These are phyloP conservation scores for Candida xiaguanensis DNA, from an alignment of 805 yeast genomes.

Conservation along the genomic window DNA sequence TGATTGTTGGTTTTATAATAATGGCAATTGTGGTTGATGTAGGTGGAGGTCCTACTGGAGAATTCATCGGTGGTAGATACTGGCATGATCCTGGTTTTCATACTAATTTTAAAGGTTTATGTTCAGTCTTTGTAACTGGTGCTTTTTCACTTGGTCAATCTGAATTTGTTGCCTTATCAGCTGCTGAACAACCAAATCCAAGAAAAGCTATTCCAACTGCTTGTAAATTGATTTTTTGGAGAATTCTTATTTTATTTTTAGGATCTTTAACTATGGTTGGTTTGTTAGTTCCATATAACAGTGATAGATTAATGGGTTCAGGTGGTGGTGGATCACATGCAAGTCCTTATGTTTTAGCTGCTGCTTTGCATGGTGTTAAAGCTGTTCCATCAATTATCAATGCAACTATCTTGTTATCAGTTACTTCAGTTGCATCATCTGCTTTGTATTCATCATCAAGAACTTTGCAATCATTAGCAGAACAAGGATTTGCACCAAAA, in stretches of 20 bases:
- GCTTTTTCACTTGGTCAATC: slow-evolving; percentile 40
- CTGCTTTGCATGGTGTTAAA: slow-evolving; percentile 34
- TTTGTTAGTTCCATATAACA: slow-evolving; percentile 34
- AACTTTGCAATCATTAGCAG: slow-evolving; percentile 39
- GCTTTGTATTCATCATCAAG: slow-evolving; percentile 42
- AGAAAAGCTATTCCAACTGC: slow-evolving; percentile 37
- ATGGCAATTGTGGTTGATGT: slow-evolving; percentile 38
- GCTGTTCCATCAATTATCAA: slow-evolving; percentile 41
- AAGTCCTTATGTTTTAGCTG: slow-evolving; percentile 42
- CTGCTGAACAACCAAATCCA: slow-evolving; percentile 38
- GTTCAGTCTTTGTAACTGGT: slow-evolving; percentile 36
- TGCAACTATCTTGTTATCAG: slow-evolving; percentile 38
- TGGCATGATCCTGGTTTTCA: slow-evolving; percentile 38
- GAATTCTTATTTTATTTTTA: slow-evolving; percentile 35
- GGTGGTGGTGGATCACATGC: slow-evolving; percentile 31
- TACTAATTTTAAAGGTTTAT: slow-evolving; percentile 38
- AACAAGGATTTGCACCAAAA: slow-evolving; percentile 39
- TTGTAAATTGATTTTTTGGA: slow-evolving; percentile 38
- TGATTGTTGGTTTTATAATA: slow-evolving; percentile 38
- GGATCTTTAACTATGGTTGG: slow-evolving; percentile 39
- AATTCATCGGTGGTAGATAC: slow-evolving; percentile 39
- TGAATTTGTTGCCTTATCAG: slow-evolving; percentile 37
- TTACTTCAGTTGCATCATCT: slow-evolving; percentile 41
- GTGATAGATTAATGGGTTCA: slow-evolving; percentile 32
- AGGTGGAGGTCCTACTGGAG: slow-evolving; percentile 33